phyloP scores from a whole-genome alignment of 2,329 filamentous ascomycete genomes.

The Apiospora phragmitis region DNA sequence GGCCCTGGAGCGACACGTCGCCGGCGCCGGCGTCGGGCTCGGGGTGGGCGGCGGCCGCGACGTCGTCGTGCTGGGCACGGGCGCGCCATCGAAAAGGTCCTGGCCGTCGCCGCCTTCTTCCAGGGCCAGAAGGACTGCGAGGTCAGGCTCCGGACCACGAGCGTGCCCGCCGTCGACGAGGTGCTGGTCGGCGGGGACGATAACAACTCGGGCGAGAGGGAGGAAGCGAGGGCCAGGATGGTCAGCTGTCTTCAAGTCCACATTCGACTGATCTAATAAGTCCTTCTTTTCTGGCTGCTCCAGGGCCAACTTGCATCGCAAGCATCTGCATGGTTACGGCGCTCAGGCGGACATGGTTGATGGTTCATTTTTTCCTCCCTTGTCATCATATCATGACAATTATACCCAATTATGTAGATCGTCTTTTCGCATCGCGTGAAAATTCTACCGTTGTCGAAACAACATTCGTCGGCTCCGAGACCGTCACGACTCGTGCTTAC shows the following conservation, averaged over 20 bases:
- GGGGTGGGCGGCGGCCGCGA: conserved; percentile 42
- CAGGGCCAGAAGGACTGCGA: conserved; percentile 58
- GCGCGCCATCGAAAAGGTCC: conserved; percentile 63
- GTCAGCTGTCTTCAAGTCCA: conserved; percentile 53
- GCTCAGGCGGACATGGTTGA: neutral
- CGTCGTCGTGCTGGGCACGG: conserved; percentile 67
- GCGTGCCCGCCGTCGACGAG: conserved; percentile 67
- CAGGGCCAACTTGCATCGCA: neutral
- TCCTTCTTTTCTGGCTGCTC: neutral
- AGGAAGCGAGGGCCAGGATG: conserved; percentile 28
- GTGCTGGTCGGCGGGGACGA: conserved; percentile 47
- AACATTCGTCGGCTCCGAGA: neutral
- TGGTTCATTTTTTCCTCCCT: neutral
- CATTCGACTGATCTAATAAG: conserved; percentile 42
- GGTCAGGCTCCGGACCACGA: conserved; percentile 63
- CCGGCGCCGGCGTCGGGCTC: conserved; percentile 31
- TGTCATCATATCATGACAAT: neutral
- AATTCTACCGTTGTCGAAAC: neutral
- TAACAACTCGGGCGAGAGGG: conserved; percentile 17
- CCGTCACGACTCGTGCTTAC: neutral
- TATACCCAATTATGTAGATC: neutral
- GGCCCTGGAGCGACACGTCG: conserved; percentile 37
- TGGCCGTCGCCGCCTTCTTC: conserved; percentile 66
- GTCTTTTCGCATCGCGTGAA: neutral
- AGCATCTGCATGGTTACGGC: neutral